These are phyloP conservation scores for Alternaria tenuissima DNA, from an alignment of 2,329 filamentous ascomycete genomes.

Conservation along the genomic window DNA sequence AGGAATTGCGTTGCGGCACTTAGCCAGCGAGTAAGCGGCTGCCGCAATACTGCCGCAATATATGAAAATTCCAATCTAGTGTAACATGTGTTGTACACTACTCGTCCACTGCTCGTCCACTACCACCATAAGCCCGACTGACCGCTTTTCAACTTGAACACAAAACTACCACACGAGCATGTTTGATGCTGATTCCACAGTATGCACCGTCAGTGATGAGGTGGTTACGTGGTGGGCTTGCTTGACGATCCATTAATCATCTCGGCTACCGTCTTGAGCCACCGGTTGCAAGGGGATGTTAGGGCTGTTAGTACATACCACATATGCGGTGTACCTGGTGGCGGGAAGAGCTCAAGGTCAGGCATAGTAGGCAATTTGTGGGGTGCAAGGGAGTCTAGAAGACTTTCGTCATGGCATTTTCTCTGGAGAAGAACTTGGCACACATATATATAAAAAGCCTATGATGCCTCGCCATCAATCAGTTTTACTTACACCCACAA, in stretches of 20 bases:
- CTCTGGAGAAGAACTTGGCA: background rate
- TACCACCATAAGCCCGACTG: background rate
- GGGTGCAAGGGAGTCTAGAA: slow-evolving; percentile 3
- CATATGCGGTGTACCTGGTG: background rate
- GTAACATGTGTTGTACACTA: background rate
- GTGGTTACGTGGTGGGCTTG: slow-evolving; percentile 2
- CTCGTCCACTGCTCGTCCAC: background rate
- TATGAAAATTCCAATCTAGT: slow-evolving; percentile 12
- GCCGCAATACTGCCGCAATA: slow-evolving; percentile 14
- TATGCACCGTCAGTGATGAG: background rate
- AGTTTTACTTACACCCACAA: background rate
- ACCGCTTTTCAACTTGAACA: background rate
- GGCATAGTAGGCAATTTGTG: slow-evolving; percentile 9
- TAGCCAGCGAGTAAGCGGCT: slow-evolving; percentile 4
- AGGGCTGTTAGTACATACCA: background rate
- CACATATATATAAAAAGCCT: slow-evolving; percentile 9
- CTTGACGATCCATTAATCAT: slow-evolving; percentile 6
- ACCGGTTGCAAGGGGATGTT: slow-evolving; percentile 18
- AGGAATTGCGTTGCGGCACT: slow-evolving; percentile 1
- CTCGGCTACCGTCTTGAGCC: slow-evolving; percentile 9
- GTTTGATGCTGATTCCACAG: background rate
- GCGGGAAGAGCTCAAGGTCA: background rate
- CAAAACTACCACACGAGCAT: background rate
- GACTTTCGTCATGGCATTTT: background rate
- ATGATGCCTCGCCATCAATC: background rate